Evolutionary conservation across 2,329 filamentous ascomycete species (phyloP).

Genomic region (Fusarium sp.): DNA sequence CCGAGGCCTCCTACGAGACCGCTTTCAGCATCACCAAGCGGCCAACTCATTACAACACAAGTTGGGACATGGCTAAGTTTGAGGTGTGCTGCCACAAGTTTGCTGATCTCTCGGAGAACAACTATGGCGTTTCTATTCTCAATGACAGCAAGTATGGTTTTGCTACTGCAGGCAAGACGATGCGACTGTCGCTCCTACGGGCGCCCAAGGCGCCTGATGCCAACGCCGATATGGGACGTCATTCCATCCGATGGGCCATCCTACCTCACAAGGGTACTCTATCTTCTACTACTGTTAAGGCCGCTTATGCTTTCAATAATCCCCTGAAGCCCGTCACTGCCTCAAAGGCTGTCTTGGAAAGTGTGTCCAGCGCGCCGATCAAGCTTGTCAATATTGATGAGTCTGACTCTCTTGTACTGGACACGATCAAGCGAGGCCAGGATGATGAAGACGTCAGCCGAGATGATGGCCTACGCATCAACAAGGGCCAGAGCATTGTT

Average conservation of each 20-base stretch:
- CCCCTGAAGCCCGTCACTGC: conserved; percentile 63
- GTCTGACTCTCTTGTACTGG: conserved; percentile 75
- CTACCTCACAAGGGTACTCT: conserved; percentile 82
- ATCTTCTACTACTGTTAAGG: conserved; percentile 77
- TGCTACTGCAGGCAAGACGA: conserved; percentile 85
- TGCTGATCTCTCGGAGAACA: conserved; percentile 87
- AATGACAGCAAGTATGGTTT: conserved; percentile 98
- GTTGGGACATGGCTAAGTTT: conserved; percentile 98
- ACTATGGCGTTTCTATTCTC: conserved; percentile 89
- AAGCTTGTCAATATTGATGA: conserved; percentile 68
- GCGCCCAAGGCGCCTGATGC: conserved; percentile 93
- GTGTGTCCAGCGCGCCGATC: conserved; percentile 59
- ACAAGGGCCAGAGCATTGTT: conserved; percentile 81
- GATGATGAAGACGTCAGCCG: conserved; percentile 79
- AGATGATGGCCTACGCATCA: conserved; percentile 67
- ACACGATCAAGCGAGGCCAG: conserved; percentile 93
- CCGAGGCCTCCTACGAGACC: conserved; percentile 93
- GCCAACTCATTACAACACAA: conserved; percentile 97
- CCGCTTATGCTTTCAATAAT: conserved; percentile 91
- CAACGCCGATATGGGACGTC: conserved; percentile 91
- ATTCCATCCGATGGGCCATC: conserved; percentile 89
- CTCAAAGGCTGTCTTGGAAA: conserved; percentile 41
- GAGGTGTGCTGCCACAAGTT: conserved; percentile 97
- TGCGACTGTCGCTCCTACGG: conserved; percentile 87
- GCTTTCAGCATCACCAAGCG: conserved; percentile 89